Evolutionary conservation across 805 yeast genomes (phyloP), one percentile per base, ranked within the genome.

Genomic region (Starmerella powellii): DNA sequence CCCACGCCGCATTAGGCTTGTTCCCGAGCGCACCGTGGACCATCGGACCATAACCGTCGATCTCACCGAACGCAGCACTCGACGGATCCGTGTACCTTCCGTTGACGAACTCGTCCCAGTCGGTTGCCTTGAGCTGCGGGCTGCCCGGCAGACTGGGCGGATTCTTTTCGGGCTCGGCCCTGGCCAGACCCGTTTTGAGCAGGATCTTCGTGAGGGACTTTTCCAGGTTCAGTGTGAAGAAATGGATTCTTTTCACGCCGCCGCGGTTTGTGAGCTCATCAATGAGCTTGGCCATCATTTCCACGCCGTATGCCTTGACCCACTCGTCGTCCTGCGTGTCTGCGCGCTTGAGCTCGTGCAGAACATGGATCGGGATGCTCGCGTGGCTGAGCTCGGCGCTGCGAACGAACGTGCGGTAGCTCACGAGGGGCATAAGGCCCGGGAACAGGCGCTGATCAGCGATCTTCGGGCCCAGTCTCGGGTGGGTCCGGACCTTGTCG

Each of bases 61-160:
- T 84, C 63, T 88, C 96, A 67, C 97, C 98, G 62, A 82, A 88
- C 1, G 97, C 97, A 16, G 96, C 95, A 27, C 95, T 84, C 55
- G 91, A 70, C 0, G 95, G 82, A 63, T 86, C 94, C 64, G 96
- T 94, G 61, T 84, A 85, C 64, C 97, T 72, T 58, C 96, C 95
- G 62, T 87, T 85, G 21, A 95, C 91, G 62, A 84, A 87, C 56
- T 87, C 97, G 66, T 87, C 97, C 97, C 97, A 87, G 1, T 87
- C 82, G 3, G 94, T 94, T 59, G 83, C 43, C 18, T 32, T n/a
- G 17, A 23, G 37, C 37, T 37, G 26, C 15, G 68, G 45, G 32
- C 37, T 36, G 3, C 46, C 33, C 11, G 56, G 52, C 16, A 27
- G 17, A 6, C 16, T n/a, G 17, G 23, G 24, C n/a, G n/a, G n/a